Evolutionary conservation across 495 filamentous ascomycete genomes (phyloP), one percentile per base, ranked within the genome.

Genomic region (Parathielavia appendiculata): DNA sequence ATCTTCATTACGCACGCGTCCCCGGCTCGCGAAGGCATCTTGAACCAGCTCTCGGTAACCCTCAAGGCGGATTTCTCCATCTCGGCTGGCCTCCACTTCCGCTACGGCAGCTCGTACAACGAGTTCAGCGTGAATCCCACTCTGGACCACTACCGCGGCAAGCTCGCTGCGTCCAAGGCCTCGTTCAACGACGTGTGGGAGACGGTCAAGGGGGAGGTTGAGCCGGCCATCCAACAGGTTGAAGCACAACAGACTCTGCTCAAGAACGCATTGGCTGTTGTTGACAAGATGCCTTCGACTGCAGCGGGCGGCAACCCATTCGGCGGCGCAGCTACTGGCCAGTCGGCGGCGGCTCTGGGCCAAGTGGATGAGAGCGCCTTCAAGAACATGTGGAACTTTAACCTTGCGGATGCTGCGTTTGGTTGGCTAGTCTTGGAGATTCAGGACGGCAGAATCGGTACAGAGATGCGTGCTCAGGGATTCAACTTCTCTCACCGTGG

Each of bases 331-430:
- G 80, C 84, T 58, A 81, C 84, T n/a, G 86, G 87, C 17, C 81
- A 67, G 60, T 64, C 68, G 12, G 61, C 81, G 26, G 83, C 83
- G 22, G 80, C 72, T 43, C 86, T 85, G 60, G 92, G 93, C 19
- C 90, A 95, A 64, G 90, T 99, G 19, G 93, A 99, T 66, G 93
- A 99, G 75, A 96, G 92, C 62, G 93, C 93, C 0, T 99, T 99
- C 79, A 99, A 99, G 79, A 99, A 99, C 66, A 97, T 97, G 95
- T 99, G 93, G 93, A 99, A 99, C 75, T 99, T 99, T 76, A 99
- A 99, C 71, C 74, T 99, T 50, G 93, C 93, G 20, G 93, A 99
- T 75, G 93, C 93, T 38, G 95, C 93, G 13, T 99, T 96, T 69
- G 93, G 93, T 46, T 97, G 88, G 79, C 78, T 99, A 51, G 91